Percentiles rank a stretch among this genome's conserved stretches.
These are phyloP conservation scores for Daldinia concentrica DNA, from an alignment of 495 filamentous ascomycete species.

Conservation along the genomic window DNA sequence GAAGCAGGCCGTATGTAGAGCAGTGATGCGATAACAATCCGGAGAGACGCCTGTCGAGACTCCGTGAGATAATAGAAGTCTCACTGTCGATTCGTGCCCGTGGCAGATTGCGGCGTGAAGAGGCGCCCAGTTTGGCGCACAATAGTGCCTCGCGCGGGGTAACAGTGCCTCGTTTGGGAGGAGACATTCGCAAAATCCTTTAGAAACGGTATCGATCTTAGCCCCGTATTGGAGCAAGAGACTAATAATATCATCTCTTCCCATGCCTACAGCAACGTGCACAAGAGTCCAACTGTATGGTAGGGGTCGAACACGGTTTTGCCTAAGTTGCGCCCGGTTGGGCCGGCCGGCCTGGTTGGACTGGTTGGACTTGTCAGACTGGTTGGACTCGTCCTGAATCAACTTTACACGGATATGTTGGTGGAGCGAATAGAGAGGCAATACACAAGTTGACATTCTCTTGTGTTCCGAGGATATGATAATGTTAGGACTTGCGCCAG, in stretches of 20 bases:
- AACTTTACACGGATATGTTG: too few species aligned
- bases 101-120: constrained; percentile 54
- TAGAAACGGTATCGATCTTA: constrained; percentile 32
- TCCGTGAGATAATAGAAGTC: constrained; percentile 47
- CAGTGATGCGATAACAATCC: constrained; percentile 11
- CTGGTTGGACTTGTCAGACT: too few species aligned
- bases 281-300: constrained; percentile 42
- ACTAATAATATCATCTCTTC: constrained; percentile 45
- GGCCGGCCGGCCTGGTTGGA: too few species aligned
- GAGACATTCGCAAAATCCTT: constrained; percentile 47
- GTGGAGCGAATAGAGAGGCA: too few species aligned
- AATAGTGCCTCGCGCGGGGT: too few species aligned
- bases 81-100: constrained; percentile 42
- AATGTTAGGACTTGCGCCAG: constrained; percentile 24
- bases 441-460: neutral
- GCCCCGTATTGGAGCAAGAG: constrained; percentile 48
- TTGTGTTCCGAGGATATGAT: neutral
- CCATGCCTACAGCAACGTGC: constrained; percentile 50
- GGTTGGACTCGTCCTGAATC: too few species aligned
- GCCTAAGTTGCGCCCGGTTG: neutral
- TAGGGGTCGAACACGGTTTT: too few species aligned
- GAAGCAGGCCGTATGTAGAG: constrained; percentile 33
- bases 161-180: too few species aligned
- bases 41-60: constrained; percentile 42
- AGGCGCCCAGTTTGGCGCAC: constrained; percentile 43